Evolutionary conservation across 768 basidiomycete species (phyloP), one percentile per base, ranked within the genome.

Genomic region (Nevesoporus exiguus): DNA sequence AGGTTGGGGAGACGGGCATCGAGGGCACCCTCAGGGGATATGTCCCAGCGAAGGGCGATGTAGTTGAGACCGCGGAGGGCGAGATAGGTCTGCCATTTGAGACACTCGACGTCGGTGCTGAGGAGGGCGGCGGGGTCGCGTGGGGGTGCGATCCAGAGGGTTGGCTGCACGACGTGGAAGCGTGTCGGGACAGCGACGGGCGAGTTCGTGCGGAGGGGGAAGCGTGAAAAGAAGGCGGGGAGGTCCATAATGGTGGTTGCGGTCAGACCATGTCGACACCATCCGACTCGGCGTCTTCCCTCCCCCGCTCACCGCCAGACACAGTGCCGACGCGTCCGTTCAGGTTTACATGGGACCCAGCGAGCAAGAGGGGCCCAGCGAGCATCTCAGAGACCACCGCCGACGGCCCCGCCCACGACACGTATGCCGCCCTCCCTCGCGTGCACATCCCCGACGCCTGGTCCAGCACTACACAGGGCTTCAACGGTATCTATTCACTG

Each of bases 41-140:
- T 74, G 68, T 92, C 86, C 73, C 81, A 87, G 41, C 88, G 81
- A 14, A 91, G 67, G 21, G 69, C 71, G 51, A 89, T 70, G 61
- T 68, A 57, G 19, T 61, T 65, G 55, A 88, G 64, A 8, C 81
- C 83, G 53, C 87, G 74, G 8, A 82, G 72, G 7, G 84, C 45
- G 86, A 81, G 24, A 61, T 87, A 91, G 0, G 91, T 88, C 69
- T 93, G 91, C 90, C 90, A 93, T 71, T 90, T 92, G 65, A 93
- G 80, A 67, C 90, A 93, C 61, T 92, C 89, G 61, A 92, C 84
- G 71, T 93, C 90, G 49, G 77, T 68, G 70, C 88, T 90, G 56
- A 93, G 79, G 3, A 73, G 61, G 47, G 62, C 59, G 29, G 62
- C 29, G 57, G 55, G 15, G 45, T 47, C 56, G 49, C 66, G 60